Percentiles rank a stretch among this genome's conserved stretches.
Evolutionary conservation across 2,329 filamentous ascomycete genomes (phyloP).

Genomic region (Sclerotinia nivalis): DNA sequence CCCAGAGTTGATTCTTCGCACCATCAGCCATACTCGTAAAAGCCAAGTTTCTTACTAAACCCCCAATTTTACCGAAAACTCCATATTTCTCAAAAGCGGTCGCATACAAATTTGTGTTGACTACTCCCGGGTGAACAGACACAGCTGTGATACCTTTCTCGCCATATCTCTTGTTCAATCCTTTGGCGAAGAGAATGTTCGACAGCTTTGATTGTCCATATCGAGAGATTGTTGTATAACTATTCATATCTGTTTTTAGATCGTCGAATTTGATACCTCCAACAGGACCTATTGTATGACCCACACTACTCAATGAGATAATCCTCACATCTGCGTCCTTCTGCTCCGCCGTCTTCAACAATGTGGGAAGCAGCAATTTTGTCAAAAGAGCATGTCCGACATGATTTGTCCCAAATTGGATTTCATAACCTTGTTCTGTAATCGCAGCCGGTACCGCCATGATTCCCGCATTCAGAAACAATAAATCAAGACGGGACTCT

Average conservation of each 20-base stretch:
- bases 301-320: constrained; percentile 19
- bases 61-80: constrained; percentile 15
- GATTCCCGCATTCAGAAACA: constrained; percentile 50
- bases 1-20: constrained; percentile 48
- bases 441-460: constrained; percentile 44
- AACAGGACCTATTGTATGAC: constrained; percentile 1
- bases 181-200: constrained; percentile 47
- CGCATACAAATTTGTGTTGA: constrained; percentile 28
- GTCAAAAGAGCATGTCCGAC: constrained; percentile 50
- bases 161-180: constrained; percentile 45
- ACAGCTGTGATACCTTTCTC: constrained; percentile 40
- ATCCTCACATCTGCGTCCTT: constrained; percentile 30
- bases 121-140: constrained; percentile 46
- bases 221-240: constrained; percentile 26
- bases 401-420: constrained; percentile 52
- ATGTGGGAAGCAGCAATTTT: constrained; percentile 42
- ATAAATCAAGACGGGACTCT: constrained; percentile 46
- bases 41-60: neutral
- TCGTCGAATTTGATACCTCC: constrained; percentile 39
- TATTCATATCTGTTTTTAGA: constrained; percentile 23
- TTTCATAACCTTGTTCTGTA: constrained; percentile 50
- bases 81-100: neutral
- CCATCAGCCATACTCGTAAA: constrained; percentile 35
- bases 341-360: constrained; percentile 36
- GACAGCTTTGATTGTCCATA: constrained; percentile 53